Evolutionary conservation across 495 filamentous ascomycete species (phyloP), one percentile per base, ranked within the genome.

Genomic region (Letharia columbiana): DNA sequence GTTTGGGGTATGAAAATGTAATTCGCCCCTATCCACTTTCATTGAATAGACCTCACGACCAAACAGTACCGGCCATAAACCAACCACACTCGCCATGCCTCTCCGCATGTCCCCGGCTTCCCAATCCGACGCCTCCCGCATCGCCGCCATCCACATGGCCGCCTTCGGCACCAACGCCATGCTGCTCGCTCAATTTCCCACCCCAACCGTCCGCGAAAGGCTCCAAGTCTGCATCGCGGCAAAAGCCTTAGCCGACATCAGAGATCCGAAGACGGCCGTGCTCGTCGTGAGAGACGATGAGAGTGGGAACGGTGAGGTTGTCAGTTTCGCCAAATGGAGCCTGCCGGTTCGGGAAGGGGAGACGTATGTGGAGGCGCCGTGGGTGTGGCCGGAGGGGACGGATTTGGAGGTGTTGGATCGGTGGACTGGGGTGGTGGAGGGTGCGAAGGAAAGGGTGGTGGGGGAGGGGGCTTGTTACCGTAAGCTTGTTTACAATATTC

Each of bases 121-220:
- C 2, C 42, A 42, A 37, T 4, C 52, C 17, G 76, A 78, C 64
- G 78, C 75, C n/a, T 59, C 71, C n/a, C 70, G 73, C 44, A 78
- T 82, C 60, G 77, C 77, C 11, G 70, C 70, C 39, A 74, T 80
- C 45, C 79, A 81, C 50, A 67, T 79, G 35, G 63, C 69, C n/a
- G 78, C 79, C 40, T 81, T 82, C 73, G 69, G 74, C 49, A 54
- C 71, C 56, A 81, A 81, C 60, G 66, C 65, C 10, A 65, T 81
- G 40, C 71, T 80, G 8, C 74, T 76, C 67, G 75, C 70, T 1
- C 79, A 82, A 60, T 82, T 80, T 60, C 76, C 79, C 13, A 76
- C 73, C 4, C 68, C 68, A 13, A 64, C 68, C 7, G 72, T 73
- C 66, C 71, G 76, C 20, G 42, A 12, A 28, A 58, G 54, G 2